phyloP scores from a whole-genome alignment of 139 green algal genomes.

The Volvox reticuliferus region DNA sequence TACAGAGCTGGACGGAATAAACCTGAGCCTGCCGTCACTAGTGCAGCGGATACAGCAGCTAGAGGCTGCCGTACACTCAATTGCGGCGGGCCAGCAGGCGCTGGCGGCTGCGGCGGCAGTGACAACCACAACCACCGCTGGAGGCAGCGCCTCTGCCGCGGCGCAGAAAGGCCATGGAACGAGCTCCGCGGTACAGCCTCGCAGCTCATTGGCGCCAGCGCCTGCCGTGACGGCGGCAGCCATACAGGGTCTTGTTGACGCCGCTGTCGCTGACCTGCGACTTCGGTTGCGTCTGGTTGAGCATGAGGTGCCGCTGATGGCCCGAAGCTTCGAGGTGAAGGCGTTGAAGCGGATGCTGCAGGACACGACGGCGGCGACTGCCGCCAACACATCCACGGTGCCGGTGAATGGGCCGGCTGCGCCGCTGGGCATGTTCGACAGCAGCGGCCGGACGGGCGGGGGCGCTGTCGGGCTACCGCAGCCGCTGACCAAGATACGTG shows the following conservation, averaged over 20 bases:
- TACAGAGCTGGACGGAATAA: neutral
- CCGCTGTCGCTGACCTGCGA: conserved; percentile 13
- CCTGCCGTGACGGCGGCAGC: conserved; percentile 1
- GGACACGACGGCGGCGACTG: neutral
- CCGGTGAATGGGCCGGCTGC: neutral
- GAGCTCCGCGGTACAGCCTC: neutral
- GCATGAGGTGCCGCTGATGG: conserved; percentile 36
- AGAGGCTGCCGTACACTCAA: conserved; percentile 9
- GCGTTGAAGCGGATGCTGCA: conserved; percentile 14
- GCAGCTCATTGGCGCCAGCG: neutral
- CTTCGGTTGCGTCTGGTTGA: conserved; percentile 10
- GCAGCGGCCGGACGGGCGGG: neutral
- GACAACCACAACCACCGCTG: neutral
- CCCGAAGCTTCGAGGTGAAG: conserved; percentile 23
- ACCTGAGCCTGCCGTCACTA: neutral
- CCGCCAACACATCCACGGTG: neutral
- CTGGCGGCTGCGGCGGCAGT: conserved; percentile 34
- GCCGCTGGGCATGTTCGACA: neutral
- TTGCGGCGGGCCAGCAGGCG: conserved; percentile 10
- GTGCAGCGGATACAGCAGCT: conserved; percentile 26
- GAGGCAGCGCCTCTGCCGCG: neutral
- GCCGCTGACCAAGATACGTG: neutral
- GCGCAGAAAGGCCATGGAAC: neutral
- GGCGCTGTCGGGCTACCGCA: neutral
- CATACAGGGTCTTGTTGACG: conserved; percentile 30